Evolutionary conservation across 768 basidiomycete genomes (phyloP).

Genomic region (Mycena pura): DNA sequence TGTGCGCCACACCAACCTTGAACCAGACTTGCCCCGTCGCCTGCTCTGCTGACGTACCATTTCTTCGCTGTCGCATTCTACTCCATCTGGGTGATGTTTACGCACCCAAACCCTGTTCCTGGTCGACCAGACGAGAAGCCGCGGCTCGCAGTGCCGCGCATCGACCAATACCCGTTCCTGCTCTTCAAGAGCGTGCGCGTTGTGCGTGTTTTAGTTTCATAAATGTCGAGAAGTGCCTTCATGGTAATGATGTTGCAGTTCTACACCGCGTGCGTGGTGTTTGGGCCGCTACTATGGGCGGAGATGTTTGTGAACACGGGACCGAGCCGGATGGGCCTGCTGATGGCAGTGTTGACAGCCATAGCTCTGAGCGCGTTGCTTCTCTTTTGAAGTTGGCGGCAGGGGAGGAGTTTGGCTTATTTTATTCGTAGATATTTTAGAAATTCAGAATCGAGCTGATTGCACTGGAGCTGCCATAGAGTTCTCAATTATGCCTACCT

Average conservation of each 20-base stretch:
- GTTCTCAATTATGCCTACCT: too few relatives aligned
- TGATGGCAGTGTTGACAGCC: background rate
- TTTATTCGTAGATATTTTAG: conserved; percentile 7
- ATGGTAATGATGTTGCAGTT: conserved; percentile 60
- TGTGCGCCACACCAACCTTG: background rate
- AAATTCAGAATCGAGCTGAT: too few relatives aligned
- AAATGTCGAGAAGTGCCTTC: background rate
- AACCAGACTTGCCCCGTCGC: conserved; percentile 78
- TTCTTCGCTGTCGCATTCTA: conserved; percentile 97
- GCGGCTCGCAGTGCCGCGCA: conserved; percentile 46
- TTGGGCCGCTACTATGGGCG: conserved; percentile 86
- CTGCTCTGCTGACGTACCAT: conserved; percentile 81
- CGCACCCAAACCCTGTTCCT: conserved; percentile 45
- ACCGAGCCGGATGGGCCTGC: conserved; percentile 10
- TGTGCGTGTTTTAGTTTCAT: conserved; percentile 53
- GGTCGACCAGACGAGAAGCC: conserved; percentile 43
- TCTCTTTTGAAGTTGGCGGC: background rate
- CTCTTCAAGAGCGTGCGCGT: conserved; percentile 67
- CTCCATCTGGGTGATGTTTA: conserved; percentile 90
- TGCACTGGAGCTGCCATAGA: too few relatives aligned
- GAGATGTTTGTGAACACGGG: conserved; percentile 55
- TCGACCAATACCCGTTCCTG: conserved; percentile 75
- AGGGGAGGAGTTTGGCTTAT: background rate
- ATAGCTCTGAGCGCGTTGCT: background rate
- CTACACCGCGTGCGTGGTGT: conserved; percentile 90